Conservation (phyloP, 768 basidiomycete species). For the Neoboletus subvelutipes region DNA sequence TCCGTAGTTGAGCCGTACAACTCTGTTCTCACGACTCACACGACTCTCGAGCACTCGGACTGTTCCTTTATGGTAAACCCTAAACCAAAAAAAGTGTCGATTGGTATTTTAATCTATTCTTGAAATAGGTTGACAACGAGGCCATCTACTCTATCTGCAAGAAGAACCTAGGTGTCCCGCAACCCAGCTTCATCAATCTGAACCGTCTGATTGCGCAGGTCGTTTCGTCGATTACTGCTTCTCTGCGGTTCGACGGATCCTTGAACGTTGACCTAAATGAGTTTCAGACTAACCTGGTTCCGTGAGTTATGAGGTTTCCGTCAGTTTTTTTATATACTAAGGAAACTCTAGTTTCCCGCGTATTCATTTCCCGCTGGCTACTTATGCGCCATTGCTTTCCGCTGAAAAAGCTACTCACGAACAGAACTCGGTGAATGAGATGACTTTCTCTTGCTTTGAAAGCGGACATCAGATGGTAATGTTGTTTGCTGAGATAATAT, state of each 20-base stretch:
- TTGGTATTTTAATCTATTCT: slow-evolving; percentile 8
- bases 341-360: slow-evolving; percentile 74
- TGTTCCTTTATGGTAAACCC: slow-evolving; percentile 93
- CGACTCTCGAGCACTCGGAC: slow-evolving; percentile 99
- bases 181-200: slow-evolving; percentile 89
- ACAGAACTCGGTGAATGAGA: slow-evolving; percentile 95
- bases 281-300: slow-evolving; percentile 98
- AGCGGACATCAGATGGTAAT: slow-evolving; percentile 90
- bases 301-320: slow-evolving; percentile 51
- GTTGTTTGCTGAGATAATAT: neutral
- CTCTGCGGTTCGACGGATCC: slow-evolving; percentile 95
- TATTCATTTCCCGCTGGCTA: slow-evolving; percentile 97
- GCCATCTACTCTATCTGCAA: slow-evolving; percentile 99
- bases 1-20: slow-evolving; percentile 99
- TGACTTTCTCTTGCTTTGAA: slow-evolving; percentile 99
- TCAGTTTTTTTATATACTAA: neutral
- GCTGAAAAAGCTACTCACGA: slow-evolving; percentile 94
- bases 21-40: slow-evolving; percentile 96
- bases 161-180: slow-evolving; percentile 81
- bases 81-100: neutral
- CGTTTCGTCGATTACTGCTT: slow-evolving; percentile 96
- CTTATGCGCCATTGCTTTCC: slow-evolving; percentile 94
- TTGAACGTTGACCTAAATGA: slow-evolving; percentile 97
- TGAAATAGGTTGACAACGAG: slow-evolving; percentile 88
- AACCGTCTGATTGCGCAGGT: slow-evolving; percentile 98